Conservation (phyloP, 371 early-diverging fungal genomes). For the Blakeslea trispora region DNA sequence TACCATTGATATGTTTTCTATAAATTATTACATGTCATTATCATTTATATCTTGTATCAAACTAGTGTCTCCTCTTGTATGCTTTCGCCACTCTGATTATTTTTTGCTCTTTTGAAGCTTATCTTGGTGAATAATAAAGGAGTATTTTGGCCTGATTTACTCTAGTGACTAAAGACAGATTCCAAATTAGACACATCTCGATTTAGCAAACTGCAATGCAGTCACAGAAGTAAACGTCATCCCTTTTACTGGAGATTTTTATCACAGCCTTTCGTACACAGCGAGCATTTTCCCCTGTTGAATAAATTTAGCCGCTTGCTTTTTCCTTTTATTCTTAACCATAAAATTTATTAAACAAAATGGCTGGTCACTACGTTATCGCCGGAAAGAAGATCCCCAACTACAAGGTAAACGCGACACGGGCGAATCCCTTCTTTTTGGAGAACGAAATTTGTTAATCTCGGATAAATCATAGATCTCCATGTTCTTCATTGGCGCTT, state of each 20-base stretch:
- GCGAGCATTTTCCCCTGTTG: conserved; percentile 16
- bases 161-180: too few species aligned
- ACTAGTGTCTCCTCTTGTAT: too few species aligned
- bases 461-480: conserved; percentile 30
- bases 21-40: too few species aligned
- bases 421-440: background rate
- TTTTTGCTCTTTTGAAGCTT: too few species aligned
- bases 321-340: conserved; percentile 13
- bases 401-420: conserved; percentile 40
- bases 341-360: conserved; percentile 19
- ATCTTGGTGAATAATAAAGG: too few species aligned
- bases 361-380: conserved; percentile 58
- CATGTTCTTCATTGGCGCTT: conserved; percentile 53
- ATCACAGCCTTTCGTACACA: background rate
- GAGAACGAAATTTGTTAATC: background rate
- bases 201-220: too few species aligned
- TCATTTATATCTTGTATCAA: too few species aligned
- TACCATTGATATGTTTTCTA: too few species aligned
- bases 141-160: too few species aligned
- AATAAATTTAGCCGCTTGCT: conserved; percentile 3
- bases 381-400: conserved; percentile 51
- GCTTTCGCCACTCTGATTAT: too few species aligned
- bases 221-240: background rate
- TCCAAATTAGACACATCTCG: too few species aligned
- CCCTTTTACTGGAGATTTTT: background rate